These are phyloP conservation scores for Lactifluus subvellereus DNA, from an alignment of 768 basidiomycete species.

Conservation along the genomic window DNA sequence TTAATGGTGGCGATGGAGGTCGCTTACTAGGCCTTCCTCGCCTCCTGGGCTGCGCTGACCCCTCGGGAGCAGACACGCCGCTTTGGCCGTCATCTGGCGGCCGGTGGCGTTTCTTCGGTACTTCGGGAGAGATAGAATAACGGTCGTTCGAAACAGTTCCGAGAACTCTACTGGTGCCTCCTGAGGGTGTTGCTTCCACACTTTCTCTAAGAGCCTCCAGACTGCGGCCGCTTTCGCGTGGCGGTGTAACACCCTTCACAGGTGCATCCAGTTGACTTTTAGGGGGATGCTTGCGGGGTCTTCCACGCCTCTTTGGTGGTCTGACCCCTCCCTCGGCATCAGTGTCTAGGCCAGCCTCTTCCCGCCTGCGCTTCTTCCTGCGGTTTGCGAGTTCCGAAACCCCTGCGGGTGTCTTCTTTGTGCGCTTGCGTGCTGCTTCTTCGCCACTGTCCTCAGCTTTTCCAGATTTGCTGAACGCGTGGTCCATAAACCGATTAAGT, in stretches of 20 bases:
- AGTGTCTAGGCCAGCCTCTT: constrained; percentile 26
- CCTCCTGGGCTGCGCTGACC: constrained; percentile 8
- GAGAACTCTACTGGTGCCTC: not conserved
- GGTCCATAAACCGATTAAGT: constrained; percentile 45
- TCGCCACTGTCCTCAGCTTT: constrained; percentile 1
- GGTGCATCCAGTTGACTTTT: constrained; percentile 25
- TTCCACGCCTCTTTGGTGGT: constrained; percentile 36
- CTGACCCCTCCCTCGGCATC: not conserved
- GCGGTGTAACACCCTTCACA: not conserved
- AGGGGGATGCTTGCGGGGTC: constrained; percentile 28
- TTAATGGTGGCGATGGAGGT: not conserved
- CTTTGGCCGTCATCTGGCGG: constrained; percentile 27
- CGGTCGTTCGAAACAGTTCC: not conserved
- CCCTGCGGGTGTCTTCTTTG: constrained; percentile 17
- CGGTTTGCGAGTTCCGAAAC: constrained; percentile 29
- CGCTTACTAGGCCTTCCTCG: constrained; percentile 24
- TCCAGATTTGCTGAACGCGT: constrained; percentile 34
- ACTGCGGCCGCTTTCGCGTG: not conserved
- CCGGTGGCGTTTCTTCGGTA: constrained; percentile 36
- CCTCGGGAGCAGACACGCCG: constrained; percentile 1
- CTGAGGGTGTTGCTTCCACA: not conserved
- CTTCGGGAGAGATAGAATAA: constrained; percentile 11
- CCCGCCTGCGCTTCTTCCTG: constrained; percentile 33
- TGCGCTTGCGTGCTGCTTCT: constrained; percentile 22
- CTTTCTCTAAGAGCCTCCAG: not conserved